These are phyloP conservation scores for Brassica carinata DNA, from an alignment of 345 rosid species.

Conservation along the genomic window DNA sequence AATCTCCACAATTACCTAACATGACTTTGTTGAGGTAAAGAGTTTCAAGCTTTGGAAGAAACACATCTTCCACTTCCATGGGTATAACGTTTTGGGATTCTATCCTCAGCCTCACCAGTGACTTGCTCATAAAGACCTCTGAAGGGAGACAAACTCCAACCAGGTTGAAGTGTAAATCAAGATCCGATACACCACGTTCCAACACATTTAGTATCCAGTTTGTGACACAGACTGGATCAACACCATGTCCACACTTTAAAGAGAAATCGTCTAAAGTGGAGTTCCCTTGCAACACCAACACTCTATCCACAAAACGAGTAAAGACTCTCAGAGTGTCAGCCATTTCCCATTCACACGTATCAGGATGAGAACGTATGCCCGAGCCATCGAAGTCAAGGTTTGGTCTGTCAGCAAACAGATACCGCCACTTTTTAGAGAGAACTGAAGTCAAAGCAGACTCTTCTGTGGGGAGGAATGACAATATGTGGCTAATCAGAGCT, in stretches of 20 bases:
- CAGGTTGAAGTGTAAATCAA: neutral
- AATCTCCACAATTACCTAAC: neutral
- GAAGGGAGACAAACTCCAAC: neutral
- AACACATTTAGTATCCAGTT: slow-evolving; percentile 8
- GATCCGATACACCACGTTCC: slow-evolving; percentile 7
- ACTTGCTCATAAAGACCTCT: slow-evolving; percentile 6
- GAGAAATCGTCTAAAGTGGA: neutral
- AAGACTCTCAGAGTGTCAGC: neutral
- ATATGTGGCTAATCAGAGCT: slow-evolving; percentile 21
- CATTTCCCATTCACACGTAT: neutral
- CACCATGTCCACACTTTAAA: slow-evolving; percentile 2
- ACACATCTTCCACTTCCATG: neutral
- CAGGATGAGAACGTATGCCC: neutral
- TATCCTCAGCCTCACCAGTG: neutral
- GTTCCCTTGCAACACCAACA: neutral
- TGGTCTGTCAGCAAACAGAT: slow-evolving; percentile 1
- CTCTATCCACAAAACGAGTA: neutral
- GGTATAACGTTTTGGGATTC: neutral
- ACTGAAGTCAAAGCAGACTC: slow-evolving; percentile 23
- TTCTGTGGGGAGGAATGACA: slow-evolving; percentile 28
- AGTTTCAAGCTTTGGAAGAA: neutral
- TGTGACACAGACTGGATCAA: neutral
- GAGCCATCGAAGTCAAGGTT: slow-evolving; percentile 10
- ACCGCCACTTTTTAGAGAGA: slow-evolving; percentile 18
- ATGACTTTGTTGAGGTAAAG: neutral